Evolutionary conservation across 2,329 filamentous ascomycete genomes (phyloP).

Genomic region (Shiraia bambusicola): DNA sequence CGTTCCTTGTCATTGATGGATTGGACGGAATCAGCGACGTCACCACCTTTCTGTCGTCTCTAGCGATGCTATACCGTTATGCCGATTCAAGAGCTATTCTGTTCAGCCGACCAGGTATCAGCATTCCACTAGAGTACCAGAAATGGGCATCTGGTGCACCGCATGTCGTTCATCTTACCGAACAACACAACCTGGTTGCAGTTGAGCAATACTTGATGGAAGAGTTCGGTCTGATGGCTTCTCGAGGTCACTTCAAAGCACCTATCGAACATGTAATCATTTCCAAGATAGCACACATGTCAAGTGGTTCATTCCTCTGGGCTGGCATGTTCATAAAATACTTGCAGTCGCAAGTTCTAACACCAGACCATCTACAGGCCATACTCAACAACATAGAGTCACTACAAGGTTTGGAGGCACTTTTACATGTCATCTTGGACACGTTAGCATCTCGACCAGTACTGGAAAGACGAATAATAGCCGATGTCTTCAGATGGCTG

Average conservation of each 20-base stretch:
- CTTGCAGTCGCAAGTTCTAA: slow-evolving; percentile 25
- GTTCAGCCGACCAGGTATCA: slow-evolving; percentile 29
- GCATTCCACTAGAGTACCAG: slow-evolving; percentile 30
- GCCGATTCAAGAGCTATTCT: slow-evolving; percentile 28
- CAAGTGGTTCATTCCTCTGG: slow-evolving; percentile 36
- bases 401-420: slow-evolving; percentile 21
- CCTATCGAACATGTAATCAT: slow-evolving; percentile 28
- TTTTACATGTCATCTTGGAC: slow-evolving; percentile 25
- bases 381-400: slow-evolving; percentile 19
- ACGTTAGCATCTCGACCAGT: slow-evolving; percentile 17
- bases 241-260: slow-evolving; percentile 35
- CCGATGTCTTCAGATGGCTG: slow-evolving; percentile 30
- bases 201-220: slow-evolving; percentile 20
- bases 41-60: slow-evolving; percentile 16
- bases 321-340: slow-evolving; percentile 25
- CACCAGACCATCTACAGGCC: slow-evolving; percentile 26
- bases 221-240: slow-evolving; percentile 26
- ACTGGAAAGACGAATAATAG: slow-evolving; percentile 23
- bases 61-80: slow-evolving; percentile 26
- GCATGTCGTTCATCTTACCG: slow-evolving; percentile 22
- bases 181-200: slow-evolving; percentile 18
- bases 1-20: slow-evolving; percentile 34
- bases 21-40: slow-evolving; percentile 30
- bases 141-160: slow-evolving; percentile 33
- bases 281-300: slow-evolving; percentile 13